Evolutionary conservation across 2,329 filamentous ascomycete genomes (phyloP).

Genomic region (Hyphodiscus sp.): DNA sequence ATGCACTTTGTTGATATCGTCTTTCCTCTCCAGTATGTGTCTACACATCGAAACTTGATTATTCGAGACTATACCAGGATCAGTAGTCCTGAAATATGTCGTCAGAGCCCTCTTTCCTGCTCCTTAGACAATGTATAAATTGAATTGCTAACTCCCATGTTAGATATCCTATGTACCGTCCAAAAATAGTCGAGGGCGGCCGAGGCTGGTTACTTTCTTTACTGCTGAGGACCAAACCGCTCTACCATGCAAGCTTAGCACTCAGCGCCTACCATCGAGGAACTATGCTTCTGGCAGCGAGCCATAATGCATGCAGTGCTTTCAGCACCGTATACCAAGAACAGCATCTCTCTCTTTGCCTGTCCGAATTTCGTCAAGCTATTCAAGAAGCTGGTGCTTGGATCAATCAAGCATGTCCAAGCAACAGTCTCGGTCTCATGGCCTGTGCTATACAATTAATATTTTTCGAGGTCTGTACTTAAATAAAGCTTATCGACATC

Average conservation of each 20-base stretch:
- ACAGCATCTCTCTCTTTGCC: constrained; percentile 24
- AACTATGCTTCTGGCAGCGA: constrained; percentile 27
- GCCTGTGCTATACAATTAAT: constrained; percentile 48
- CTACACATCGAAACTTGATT: too few species aligned
- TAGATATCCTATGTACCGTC: constrained; percentile 57
- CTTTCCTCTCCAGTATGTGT: neutral
- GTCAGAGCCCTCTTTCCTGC: too few species aligned
- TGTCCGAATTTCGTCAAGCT: constrained; percentile 25
- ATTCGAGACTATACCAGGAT: too few species aligned
- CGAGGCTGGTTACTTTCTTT: constrained; percentile 54
- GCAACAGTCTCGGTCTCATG: constrained; percentile 33
- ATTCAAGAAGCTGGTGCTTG: neutral
- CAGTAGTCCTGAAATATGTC: too few species aligned
- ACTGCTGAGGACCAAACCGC: constrained; percentile 48
- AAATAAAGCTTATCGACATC: constrained; percentile 31
- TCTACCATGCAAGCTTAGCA: constrained; percentile 51
- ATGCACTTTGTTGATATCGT: constrained; percentile 43
- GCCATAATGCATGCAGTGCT: constrained; percentile 4
- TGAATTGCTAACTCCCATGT: constrained; percentile 39
- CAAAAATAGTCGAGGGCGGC: constrained; percentile 47
- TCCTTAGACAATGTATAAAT: constrained; percentile 48
- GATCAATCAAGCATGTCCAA: constrained; percentile 6
- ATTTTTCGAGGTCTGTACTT: constrained; percentile 39
- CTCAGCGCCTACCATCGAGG: constrained; percentile 44
- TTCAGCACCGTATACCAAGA: constrained; percentile 20